Evolutionary conservation across 2,329 filamentous ascomycete genomes (phyloP).

Genomic region (Metarhizium guizhouense): DNA sequence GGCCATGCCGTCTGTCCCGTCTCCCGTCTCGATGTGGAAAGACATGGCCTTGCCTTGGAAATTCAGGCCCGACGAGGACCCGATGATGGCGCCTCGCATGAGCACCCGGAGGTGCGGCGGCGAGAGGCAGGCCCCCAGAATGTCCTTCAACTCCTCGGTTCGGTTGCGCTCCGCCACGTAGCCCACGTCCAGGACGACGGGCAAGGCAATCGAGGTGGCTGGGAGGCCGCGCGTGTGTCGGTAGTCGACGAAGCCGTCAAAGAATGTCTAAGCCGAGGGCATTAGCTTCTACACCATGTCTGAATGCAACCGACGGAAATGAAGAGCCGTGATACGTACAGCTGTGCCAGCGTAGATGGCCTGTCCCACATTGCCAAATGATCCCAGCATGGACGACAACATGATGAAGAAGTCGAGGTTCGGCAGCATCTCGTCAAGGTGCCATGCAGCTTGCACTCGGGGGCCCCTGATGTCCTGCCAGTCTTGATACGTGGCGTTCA

Average conservation of each 20-base stretch:
- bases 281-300: background rate
- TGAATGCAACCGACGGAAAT: background rate
- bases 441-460: constrained; percentile 31
- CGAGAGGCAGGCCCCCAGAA: background rate
- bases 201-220: constrained; percentile 10
- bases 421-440: constrained; percentile 24
- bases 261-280: constrained; percentile 30
- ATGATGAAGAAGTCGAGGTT: constrained; percentile 33
- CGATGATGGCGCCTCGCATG: no score
- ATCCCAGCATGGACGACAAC: constrained; percentile 28
- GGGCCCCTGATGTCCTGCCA: constrained; percentile 23
- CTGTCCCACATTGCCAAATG: constrained; percentile 41
- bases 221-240: constrained; percentile 19
- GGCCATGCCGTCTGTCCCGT: no score
- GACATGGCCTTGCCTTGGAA: no score
- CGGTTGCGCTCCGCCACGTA: constrained; percentile 12
- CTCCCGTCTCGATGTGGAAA: no score
- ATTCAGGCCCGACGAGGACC: no score
- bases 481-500: constrained; percentile 25
- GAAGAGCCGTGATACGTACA: constrained; percentile 1
- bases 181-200: constrained; percentile 13
- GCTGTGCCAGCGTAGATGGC: constrained; percentile 34
- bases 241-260: constrained; percentile 29
- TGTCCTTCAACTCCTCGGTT: background rate
- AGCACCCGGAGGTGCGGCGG: no score